phyloP scores from a whole-genome alignment of 2,329 filamentous ascomycete species.

The Cladosporium sp. region DNA sequence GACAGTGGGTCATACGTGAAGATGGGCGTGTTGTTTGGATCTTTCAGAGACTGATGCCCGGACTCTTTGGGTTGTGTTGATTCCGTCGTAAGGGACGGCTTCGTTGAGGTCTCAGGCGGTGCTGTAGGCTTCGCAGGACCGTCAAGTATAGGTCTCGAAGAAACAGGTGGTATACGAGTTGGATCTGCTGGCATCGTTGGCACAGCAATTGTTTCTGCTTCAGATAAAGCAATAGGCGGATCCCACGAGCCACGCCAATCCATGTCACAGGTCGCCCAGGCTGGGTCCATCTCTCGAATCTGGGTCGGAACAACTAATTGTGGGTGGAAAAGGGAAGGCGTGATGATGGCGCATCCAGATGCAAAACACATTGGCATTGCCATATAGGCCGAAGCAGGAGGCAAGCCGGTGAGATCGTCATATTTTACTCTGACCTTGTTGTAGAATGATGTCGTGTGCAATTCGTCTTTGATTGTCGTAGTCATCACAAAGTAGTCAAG shows the following conservation, averaged over 20 bases:
- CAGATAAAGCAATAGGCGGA: conserved; percentile 14
- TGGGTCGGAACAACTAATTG: conserved; percentile 16
- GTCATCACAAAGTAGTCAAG: conserved; percentile 11
- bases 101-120: background rate
- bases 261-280: conserved; percentile 17
- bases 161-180: background rate
- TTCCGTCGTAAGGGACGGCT: background rate
- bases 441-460: background rate
- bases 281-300: conserved; percentile 16
- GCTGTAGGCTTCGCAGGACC: background rate
- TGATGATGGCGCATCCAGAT: conserved; percentile 11
- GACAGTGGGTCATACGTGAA: background rate
- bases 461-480: background rate
- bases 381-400: background rate
- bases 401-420: background rate
- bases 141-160: background rate
- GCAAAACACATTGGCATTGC: background rate
- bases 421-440: background rate
- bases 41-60: background rate
- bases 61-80: background rate
- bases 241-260: conserved; percentile 17
- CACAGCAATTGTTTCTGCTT: background rate
- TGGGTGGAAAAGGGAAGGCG: conserved; percentile 13
- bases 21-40: background rate
- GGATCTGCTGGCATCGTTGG: background rate